These are phyloP conservation scores for Chloranthus sessilifolius DNA, from an alignment of 164 flowering plant genomes.

Conservation along the genomic window DNA sequence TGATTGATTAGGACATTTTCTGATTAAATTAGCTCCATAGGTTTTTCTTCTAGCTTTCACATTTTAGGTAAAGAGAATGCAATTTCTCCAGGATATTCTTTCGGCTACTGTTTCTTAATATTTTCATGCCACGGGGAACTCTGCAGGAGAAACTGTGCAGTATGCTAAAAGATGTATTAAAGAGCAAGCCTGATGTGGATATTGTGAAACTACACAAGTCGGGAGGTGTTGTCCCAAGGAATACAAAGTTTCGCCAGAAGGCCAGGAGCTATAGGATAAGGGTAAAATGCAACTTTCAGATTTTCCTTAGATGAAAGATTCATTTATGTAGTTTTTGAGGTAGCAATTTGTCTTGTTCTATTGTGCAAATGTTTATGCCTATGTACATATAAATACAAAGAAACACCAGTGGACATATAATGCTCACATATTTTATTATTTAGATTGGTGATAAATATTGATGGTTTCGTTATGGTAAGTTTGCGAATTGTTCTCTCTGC, in stretches of 20 bases:
- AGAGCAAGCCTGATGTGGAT: constrained; percentile 73
- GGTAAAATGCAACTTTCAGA: constrained; percentile 33
- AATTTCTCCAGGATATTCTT: too few relatives aligned
- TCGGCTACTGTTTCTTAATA: too few relatives aligned
- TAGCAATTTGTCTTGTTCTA: not conserved
- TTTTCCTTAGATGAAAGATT: constrained; percentile 5
- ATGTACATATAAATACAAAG: too few relatives aligned
- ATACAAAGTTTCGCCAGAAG: constrained; percentile 64
- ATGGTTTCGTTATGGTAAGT: too few relatives aligned
- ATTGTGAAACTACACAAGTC: constrained; percentile 97
- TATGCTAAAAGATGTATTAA: constrained; percentile 78
- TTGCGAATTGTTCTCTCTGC: too few relatives aligned
- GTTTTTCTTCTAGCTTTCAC: too few relatives aligned
- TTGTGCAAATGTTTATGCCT: constrained; percentile 1
- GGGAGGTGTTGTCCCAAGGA: constrained; percentile 92
- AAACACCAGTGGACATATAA: too few relatives aligned
- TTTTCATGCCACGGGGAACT: not conserved
- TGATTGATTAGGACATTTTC: too few relatives aligned
- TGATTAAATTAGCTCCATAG: too few relatives aligned
- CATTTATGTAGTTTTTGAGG: not conserved
- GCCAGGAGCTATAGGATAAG: constrained; percentile 68
- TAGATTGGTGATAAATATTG: too few relatives aligned
- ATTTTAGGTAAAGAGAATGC: too few relatives aligned
- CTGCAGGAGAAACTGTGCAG: constrained; percentile 91
- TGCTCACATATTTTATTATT: too few relatives aligned